phyloP scores from a whole-genome alignment of 768 basidiomycete genomes.

The Amyloporia xantha region DNA sequence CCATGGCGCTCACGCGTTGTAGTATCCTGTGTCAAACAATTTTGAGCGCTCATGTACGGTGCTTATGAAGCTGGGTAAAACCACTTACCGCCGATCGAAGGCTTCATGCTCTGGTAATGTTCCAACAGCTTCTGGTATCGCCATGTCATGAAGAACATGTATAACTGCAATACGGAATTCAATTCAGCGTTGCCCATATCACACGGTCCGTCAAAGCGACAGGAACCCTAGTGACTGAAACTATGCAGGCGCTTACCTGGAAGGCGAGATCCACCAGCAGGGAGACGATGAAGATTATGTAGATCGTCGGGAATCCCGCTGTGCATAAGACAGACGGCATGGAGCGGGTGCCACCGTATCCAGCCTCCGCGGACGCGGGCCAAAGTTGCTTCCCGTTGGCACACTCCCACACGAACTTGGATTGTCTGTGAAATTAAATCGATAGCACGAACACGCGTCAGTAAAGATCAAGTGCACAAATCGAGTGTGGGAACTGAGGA shows the following conservation, averaged over 20 bases:
- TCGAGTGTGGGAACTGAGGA: not conserved
- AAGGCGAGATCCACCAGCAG: slow-evolving; percentile 59
- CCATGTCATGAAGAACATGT: slow-evolving; percentile 76
- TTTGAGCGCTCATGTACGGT: not conserved
- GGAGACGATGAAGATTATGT: slow-evolving; percentile 57
- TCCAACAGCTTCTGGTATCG: slow-evolving; percentile 64
- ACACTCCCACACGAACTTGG: slow-evolving; percentile 70
- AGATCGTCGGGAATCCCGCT: slow-evolving; percentile 51
- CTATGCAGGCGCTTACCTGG: slow-evolving; percentile 44
- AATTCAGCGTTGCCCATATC: not conserved
- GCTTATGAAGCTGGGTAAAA: not conserved
- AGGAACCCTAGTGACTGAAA: not conserved
- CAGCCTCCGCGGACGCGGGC: slow-evolving; percentile 37
- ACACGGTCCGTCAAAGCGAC: not conserved
- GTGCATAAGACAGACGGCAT: slow-evolving; percentile 54
- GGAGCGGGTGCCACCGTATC: slow-evolving; percentile 33
- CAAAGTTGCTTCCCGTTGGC: slow-evolving; percentile 63
- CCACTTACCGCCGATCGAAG: slow-evolving; percentile 52
- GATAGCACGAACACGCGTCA: not conserved
- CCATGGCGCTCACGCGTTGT: slow-evolving; percentile 37
- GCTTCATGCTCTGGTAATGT: slow-evolving; percentile 60
- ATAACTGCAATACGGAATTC: slow-evolving; percentile 38
- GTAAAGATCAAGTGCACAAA: not conserved
- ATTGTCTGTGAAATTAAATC: slow-evolving; percentile 36
- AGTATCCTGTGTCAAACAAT: slow-evolving; percentile 24